phyloP scores from a whole-genome alignment of 768 basidiomycete genomes.

The Amanita pallidorosea region DNA sequence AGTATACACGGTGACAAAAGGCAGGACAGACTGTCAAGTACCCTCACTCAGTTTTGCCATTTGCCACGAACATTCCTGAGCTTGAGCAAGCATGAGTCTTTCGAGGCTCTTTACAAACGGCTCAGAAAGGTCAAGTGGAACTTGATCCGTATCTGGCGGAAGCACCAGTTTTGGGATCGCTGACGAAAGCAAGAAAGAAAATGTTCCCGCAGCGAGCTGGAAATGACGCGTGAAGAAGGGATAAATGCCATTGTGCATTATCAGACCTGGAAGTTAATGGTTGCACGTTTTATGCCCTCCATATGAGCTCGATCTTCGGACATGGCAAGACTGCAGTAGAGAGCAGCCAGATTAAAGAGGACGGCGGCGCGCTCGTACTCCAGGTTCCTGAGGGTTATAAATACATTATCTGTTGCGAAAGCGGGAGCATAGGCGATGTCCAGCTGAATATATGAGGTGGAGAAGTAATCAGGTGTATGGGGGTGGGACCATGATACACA shows the following conservation, averaged over 20 bases:
- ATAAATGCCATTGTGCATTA: constrained; percentile 1
- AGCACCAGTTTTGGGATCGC: constrained; percentile 42
- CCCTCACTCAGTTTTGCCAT: constrained; percentile 69
- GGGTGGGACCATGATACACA: constrained; percentile 16
- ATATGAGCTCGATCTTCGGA: constrained; percentile 55
- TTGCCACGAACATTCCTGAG: constrained; percentile 97
- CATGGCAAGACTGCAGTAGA: constrained; percentile 75
- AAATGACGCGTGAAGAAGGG: constrained; percentile 4
- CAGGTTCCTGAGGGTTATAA: constrained; percentile 63
- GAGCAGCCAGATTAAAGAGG: constrained; percentile 77
- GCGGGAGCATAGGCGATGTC: constrained; percentile 64
- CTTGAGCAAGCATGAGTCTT: constrained; percentile 81
- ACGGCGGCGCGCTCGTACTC: constrained; percentile 71
- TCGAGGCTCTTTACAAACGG: constrained; percentile 55
- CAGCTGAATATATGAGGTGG: constrained; percentile 46
- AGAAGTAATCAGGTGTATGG: constrained; percentile 2
- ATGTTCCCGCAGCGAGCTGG: constrained; percentile 59
- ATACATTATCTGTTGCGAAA: constrained; percentile 46
- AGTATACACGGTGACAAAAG: constrained; percentile 8
- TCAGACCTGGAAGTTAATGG: constrained; percentile 58
- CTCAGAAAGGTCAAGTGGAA: constrained; percentile 55
- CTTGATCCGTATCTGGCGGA: constrained; percentile 38
- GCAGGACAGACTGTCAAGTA: background rate
- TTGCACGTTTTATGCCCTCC: constrained; percentile 81
- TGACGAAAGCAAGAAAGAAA: constrained; percentile 48